Evolutionary conservation across 2,329 filamentous ascomycete species (phyloP), one percentile per base, ranked within the genome.

Genomic region (Pleomassaria siparia): DNA sequence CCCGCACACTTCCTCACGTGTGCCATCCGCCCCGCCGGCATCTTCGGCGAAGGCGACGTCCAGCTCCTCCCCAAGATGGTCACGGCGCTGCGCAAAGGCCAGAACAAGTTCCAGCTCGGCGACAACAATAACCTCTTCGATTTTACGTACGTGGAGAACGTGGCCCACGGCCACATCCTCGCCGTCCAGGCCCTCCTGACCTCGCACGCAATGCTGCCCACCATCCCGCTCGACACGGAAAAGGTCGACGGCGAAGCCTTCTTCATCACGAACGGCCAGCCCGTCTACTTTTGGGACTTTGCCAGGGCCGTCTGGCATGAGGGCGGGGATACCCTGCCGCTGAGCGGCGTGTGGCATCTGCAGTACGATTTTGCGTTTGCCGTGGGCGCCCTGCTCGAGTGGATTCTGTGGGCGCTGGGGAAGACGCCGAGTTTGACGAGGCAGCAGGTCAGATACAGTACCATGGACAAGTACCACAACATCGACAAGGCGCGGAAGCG

Each of bases 401-500:
- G 66, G 62, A 53, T 73, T 2, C 77, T 73, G 56, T 76, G 74
- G 72, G 43, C 71, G 8, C 39, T 75, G 25, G 74, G 75, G 7
- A 66, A 64, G 55, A 75, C 68, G 53, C 76, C 76, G 13, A 77
- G 75, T 40, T 45, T 79, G 56, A 76, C 73, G 10, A 57, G 71
- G 49, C 69, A 72, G 47, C 72, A 76, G 56, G 75, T 88, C 51
- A 75, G 80, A 56, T 89, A 86, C 68, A 83, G 82, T 63, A 85
- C 81, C 67, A 88, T 90, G 84, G 87, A 84, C 47, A 78, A 88
- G 47, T 91, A 90, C 72, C 90, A 88, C 72, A 84, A 84, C 72
- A 89, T 90, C 65, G 75, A 76, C 49, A 91, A 91, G 79, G 88
- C 88, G 47, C 87, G 83, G 77, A 75, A 69, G 59, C 76, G 87